Evolutionary conservation across 225 moss, liverwort and hornwort genomes (phyloP), one percentile per base, ranked within the genome.

Genomic region (Polytrichum formosum): DNA sequence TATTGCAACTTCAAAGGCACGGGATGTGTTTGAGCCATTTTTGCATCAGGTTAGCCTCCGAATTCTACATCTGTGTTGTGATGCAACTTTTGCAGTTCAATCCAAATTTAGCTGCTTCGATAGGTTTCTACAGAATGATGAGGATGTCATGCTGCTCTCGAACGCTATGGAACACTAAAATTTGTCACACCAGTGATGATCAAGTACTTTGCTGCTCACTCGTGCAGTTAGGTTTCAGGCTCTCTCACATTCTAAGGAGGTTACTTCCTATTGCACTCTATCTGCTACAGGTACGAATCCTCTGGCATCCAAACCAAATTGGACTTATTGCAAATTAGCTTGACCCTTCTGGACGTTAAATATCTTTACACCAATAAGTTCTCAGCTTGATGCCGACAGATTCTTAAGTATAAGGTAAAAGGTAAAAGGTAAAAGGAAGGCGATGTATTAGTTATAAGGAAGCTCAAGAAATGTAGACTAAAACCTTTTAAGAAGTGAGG

Each of bases 11-110:
- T 87, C 91, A 1, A 96, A 93, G 76, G 96, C 96, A 10, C 84
- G 92, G 73, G 96, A 96, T 78, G 83, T 96, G 26, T 93, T 96
- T 75, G 92, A 96, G 84, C 93, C 96, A 63, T 92, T 92, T 77
- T 63, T 93, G 61, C 90, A 92, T 69, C 96, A 96, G 91, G 93
- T 93, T 77, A 28, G 25, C 75, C 27, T 56, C 5, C 61, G 54
- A 46, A 26, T 71, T 62, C 25, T 63, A n/a, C 58, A 58, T 58
- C 23, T 58, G 6, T 58, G 9, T 58, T 20, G 6, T 20, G 21
- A n/a, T 21, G 23, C 23, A 13, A 58, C 0, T 46, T 46, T 46
- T 35, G 33, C 46, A 46, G 16, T 46, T 65, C 65, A 31, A 20
- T 46, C 46, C 46, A 46, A 46, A 46, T 23, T 31, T 6, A 13